A percentile compares a stretch with the other conserved stretches of the same genome.
phyloP scores from a whole-genome alignment of 495 filamentous ascomycete species.

The Penicillium macrosclerotiorum region DNA sequence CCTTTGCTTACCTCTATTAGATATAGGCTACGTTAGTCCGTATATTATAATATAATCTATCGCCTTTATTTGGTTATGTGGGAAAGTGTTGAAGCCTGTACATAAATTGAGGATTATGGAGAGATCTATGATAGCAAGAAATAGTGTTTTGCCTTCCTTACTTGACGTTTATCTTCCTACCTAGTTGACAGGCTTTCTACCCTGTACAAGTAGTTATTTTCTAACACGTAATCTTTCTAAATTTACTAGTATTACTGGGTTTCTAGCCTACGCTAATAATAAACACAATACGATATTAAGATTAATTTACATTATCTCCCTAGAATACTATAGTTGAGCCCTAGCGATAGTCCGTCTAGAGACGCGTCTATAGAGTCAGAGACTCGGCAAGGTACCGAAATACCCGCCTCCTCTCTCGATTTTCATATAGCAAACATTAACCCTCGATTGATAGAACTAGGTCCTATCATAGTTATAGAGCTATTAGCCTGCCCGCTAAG shows the following conservation, averaged over 20 bases:
- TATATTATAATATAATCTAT: no score
- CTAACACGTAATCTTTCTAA: conserved; percentile 15
- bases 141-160: no score
- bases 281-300: conserved; percentile 24
- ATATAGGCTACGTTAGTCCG: no score
- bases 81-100: no score
- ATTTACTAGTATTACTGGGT: conserved; percentile 26
- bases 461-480: conserved; percentile 4
- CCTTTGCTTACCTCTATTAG: no score
- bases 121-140: no score
- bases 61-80: no score
- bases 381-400: conserved; percentile 16
- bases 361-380: conserved; percentile 18
- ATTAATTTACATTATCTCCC: conserved; percentile 27
- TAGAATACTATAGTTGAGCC: conserved; percentile 5
- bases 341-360: conserved; percentile 15
- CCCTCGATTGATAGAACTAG: conserved; percentile 14
- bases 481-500: conserved; percentile 1
- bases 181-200: no score
- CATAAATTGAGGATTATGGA: no score
- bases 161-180: no score
- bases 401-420: conserved; percentile 20
- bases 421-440: conserved; percentile 22
- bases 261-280: conserved; percentile 25
- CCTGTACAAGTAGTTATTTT: no score